These are phyloP conservation scores for Colletotrichum neosansevieriae DNA, from an alignment of 2,329 filamentous ascomycete genomes.

Conservation along the genomic window DNA sequence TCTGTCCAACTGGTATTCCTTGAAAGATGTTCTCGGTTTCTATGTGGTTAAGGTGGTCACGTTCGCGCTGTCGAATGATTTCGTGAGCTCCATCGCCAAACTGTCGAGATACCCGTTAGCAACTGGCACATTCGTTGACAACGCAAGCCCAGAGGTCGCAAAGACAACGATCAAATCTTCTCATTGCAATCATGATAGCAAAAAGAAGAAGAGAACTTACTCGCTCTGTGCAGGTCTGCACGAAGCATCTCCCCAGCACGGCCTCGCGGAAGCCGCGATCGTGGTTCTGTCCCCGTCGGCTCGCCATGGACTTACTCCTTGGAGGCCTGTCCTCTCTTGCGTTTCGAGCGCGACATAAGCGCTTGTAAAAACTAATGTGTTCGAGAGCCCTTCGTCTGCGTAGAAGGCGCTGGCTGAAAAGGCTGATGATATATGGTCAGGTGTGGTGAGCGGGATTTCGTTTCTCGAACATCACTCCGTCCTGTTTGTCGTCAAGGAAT, in stretches of 20 bases:
- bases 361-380: neutral
- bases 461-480: neutral
- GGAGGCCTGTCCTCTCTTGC: conserved; percentile 34
- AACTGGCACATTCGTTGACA: neutral
- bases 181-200: no score
- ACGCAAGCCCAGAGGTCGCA: neutral
- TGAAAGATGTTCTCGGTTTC: conserved; percentile 26
- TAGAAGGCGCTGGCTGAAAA: neutral
- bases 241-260: conserved; percentile 52
- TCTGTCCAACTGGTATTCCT: conserved; percentile 35
- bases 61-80: conserved; percentile 52
- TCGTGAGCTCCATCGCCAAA: conserved; percentile 52
- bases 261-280: conserved; percentile 43
- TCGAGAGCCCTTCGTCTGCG: neutral
- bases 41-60: conserved; percentile 43
- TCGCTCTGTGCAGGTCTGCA: conserved; percentile 52
- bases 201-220: conserved; percentile 44
- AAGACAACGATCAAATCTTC: neutral
- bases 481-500: conserved; percentile 16
- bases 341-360: conserved; percentile 38
- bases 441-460: conserved; percentile 1
- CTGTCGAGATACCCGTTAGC: conserved; percentile 43
- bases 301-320: conserved; percentile 39
- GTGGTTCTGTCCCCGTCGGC: conserved; percentile 18
- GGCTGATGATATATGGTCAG: neutral